Evolutionary conservation across 805 yeast genomes (phyloP).

Genomic region (Cyberlindnera nakhonratchasimensis): DNA sequence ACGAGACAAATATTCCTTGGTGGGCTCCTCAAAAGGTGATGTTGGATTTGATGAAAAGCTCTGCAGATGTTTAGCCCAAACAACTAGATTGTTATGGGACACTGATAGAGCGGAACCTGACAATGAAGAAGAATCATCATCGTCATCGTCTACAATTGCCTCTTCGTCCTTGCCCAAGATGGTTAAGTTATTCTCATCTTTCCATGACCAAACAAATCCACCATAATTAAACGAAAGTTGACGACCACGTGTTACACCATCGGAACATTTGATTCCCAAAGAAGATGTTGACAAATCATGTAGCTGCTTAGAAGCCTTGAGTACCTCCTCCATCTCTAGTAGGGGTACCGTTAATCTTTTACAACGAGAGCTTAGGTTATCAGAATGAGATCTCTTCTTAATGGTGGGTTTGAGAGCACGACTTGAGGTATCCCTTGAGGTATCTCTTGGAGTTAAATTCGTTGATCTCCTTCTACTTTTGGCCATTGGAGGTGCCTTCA

Average conservation of each 20-base stretch:
- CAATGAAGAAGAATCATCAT: background rate
- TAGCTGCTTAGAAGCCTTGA: constrained; percentile 29
- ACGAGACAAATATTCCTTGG: background rate
- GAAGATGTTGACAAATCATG: constrained; percentile 23
- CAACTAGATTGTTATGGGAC: background rate
- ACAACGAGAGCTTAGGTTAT: constrained; percentile 8
- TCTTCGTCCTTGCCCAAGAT: constrained; percentile 24
- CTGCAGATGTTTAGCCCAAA: constrained; percentile 4
- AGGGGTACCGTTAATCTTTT: constrained; percentile 12
- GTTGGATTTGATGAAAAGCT: background rate
- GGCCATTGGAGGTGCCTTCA: constrained; percentile 10
- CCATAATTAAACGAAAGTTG: constrained; percentile 26
- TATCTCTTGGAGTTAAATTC: background rate
- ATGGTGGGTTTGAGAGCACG: constrained; percentile 5
- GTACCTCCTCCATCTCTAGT: constrained; percentile 26
- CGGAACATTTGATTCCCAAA: constrained; percentile 1
- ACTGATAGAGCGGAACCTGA: background rate
- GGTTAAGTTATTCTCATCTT: constrained; percentile 21
- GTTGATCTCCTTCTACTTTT: constrained; percentile 12
- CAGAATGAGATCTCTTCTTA: constrained; percentile 25
- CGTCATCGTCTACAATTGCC: constrained; percentile 11
- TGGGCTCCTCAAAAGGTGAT: constrained; percentile 1
- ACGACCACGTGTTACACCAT: constrained; percentile 5
- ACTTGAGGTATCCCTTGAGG: background rate
- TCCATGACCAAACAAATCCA: constrained; percentile 29